phyloP scores from a whole-genome alignment of 2,329 filamentous ascomycete species.

The Podosphaera leucotricha region DNA sequence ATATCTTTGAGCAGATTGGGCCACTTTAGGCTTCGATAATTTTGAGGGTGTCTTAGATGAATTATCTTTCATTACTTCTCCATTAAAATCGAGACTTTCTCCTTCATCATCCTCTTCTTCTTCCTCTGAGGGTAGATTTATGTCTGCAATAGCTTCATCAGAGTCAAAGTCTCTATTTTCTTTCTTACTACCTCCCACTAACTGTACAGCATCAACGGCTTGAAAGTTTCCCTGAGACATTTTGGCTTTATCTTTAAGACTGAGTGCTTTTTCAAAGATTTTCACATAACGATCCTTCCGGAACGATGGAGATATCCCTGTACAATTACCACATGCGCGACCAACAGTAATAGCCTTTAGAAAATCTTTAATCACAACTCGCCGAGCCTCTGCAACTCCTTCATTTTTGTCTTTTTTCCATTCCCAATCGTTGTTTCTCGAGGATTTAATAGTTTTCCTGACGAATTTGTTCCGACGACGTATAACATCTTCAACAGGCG shows the following conservation, averaged over 20 bases:
- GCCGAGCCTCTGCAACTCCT: constrained; percentile 53
- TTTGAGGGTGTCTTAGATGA: constrained; percentile 13
- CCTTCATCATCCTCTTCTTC: constrained; percentile 20
- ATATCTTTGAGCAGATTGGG: constrained; percentile 37
- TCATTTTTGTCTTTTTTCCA: constrained; percentile 45
- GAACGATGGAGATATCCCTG: constrained; percentile 55
- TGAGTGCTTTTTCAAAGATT: constrained; percentile 68
- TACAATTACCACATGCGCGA: constrained; percentile 42
- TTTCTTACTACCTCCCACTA: constrained; percentile 18
- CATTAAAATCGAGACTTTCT: constrained; percentile 27
- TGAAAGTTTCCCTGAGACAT: constrained; percentile 48
- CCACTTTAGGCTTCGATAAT: constrained; percentile 19
- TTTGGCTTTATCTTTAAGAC: constrained; percentile 47
- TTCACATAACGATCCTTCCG: constrained; percentile 83
- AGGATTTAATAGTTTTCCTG: constrained; percentile 43
- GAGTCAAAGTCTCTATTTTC: constrained; percentile 14
- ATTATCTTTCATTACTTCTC: constrained; percentile 31
- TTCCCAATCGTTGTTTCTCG: constrained; percentile 19
- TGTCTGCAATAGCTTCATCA: constrained; percentile 49
- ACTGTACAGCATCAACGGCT: constrained; percentile 14
- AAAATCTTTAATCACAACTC: constrained; percentile 59
- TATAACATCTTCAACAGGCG: constrained; percentile 23
- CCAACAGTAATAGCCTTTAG: constrained; percentile 45
- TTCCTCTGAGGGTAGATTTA: constrained; percentile 28
- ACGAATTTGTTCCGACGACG: constrained; percentile 43